These are phyloP conservation scores for Sclerospora graminicola DNA, from an alignment of 352 stramenopile species.

Conservation along the genomic window DNA sequence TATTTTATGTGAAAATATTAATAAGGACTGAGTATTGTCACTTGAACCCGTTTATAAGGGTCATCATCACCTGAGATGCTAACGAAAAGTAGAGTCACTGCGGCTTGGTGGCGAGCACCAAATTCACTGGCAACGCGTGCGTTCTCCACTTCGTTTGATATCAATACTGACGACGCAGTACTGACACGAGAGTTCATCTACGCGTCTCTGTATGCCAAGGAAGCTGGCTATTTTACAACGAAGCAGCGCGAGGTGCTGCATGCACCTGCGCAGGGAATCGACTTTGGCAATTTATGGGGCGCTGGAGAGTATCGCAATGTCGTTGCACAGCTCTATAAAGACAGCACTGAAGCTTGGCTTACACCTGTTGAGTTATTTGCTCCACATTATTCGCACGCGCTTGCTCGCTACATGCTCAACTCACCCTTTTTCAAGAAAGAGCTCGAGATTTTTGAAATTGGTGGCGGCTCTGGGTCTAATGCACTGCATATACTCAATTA, in stretches of 20 bases:
- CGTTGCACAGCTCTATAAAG: conserved; percentile 56
- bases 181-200: conserved; percentile 82
- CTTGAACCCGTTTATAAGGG: not conserved
- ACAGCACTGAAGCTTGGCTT: conserved; percentile 74
- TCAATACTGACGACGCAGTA: conserved; percentile 9
- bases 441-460: conserved; percentile 80
- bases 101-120: not conserved
- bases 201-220: conserved; percentile 63
- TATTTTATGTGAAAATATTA: not conserved
- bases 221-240: conserved; percentile 80
- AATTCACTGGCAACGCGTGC: not conserved
- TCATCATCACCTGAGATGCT: not conserved
- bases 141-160: not conserved
- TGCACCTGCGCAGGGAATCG: conserved; percentile 39
- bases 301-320: conserved; percentile 57
- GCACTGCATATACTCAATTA: conserved; percentile 87
- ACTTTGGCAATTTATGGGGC: conserved; percentile 74
- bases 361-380: conserved; percentile 87
- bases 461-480: conserved; percentile 82
- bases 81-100: not conserved
- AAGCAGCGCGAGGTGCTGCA: conserved; percentile 64
- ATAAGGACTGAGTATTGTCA: too few relatives aligned
- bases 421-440: conserved; percentile 43
- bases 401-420: conserved; percentile 84
- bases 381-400: conserved; percentile 79